Evolutionary conservation across 2,329 filamentous ascomycete genomes (phyloP), one percentile per base, ranked within the genome.

Genomic region (Fusarium armeniacum): DNA sequence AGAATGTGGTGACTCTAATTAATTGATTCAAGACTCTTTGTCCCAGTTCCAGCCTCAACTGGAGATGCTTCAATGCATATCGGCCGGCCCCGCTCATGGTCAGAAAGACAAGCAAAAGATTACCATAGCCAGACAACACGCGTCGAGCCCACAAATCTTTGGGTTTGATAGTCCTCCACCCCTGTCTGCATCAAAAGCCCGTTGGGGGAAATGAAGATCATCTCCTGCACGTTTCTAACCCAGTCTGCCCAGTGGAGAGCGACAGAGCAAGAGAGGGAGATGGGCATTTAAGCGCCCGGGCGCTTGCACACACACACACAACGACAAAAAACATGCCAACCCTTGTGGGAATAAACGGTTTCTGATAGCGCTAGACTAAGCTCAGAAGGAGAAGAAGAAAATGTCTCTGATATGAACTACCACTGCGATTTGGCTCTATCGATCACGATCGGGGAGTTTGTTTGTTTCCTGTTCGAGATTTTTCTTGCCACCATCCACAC

Each of bases 121-220:
- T 40, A 65, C 43, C n/a, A 66, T 47, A 53, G 33, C 22, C 30
- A 59, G 38, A 63, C 60, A 71, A 71, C 68, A 70, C 67, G 68
- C 67, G 68, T 67, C 69, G 44, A 59, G 53, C 35, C 69, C 69
- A 63, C 69, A 40, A 65, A 58, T 70, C 40, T 69, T 58, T 52
- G 24, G 49, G 45, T 45, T 58, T 59, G 65, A 70, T 72, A 44
- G 46, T 47, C 18, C 36, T 40, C 36, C 44, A 26, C 61, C 61
- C 50, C 40, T 63, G 46, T 30, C 40, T 63, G 38, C 62, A 67
- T 65, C 64, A 68, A 44, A 62, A 57, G 22, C 51, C 41, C 58
- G 65, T 68, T 67, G 54, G 67, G 51, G 70, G 59, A 72, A 73
- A 73, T 72, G 70, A 72, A 71, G 70, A 73, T 72, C 70, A 72